Percentiles rank a stretch among this genome's conserved stretches.
Conservation (phyloP, 106 monocot species). For the Allium fistulosum region DNA sequence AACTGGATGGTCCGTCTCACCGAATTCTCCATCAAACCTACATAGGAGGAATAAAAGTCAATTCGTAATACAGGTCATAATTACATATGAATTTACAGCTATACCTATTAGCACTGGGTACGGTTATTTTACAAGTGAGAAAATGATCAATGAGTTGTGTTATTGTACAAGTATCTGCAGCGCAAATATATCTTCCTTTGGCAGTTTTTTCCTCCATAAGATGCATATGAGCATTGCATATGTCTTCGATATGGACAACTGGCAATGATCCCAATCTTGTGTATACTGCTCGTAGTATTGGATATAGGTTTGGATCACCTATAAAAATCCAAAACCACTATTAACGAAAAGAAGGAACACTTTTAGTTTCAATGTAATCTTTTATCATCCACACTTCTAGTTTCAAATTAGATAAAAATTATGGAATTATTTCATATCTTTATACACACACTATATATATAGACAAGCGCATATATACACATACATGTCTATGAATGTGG, state of each 20-base stretch:
- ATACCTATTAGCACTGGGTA: constrained; percentile 15
- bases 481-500: no score
- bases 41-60: neutral
- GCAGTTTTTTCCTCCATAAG: constrained; percentile 41
- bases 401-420: no score
- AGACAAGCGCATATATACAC: neutral
- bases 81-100: neutral
- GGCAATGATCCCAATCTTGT: constrained; percentile 57
- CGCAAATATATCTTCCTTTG: constrained; percentile 51
- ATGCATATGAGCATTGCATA: constrained; percentile 61
- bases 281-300: constrained; percentile 42
- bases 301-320: constrained; percentile 41
- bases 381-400: no score
- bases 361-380: no score
- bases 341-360: neutral
- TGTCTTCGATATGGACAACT: constrained; percentile 55
- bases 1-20: constrained; percentile 3
- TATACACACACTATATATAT: neutral
- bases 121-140: constrained; percentile 14
- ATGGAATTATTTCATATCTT: no score
- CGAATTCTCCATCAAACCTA: neutral
- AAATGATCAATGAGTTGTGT: constrained; percentile 15
- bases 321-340: neutral
- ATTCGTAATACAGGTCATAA: neutral
- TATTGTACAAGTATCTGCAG: constrained; percentile 26